Conservation (phyloP, 2,329 filamentous ascomycete species). For the Clonostachys solani region DNA sequence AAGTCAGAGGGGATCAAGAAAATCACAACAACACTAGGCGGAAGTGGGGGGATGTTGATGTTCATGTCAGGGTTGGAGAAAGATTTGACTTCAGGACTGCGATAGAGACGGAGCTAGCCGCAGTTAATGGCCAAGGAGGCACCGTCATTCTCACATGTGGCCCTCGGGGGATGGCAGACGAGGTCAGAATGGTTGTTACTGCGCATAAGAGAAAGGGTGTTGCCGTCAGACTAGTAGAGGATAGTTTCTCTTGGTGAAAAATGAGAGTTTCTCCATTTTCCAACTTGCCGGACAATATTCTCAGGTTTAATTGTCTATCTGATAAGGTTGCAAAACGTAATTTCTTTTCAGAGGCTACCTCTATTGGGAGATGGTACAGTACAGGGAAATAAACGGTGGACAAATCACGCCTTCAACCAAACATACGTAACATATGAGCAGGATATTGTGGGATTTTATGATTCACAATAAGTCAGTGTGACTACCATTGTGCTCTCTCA, state of each 20-base stretch:
- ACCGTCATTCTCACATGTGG: slow-evolving; percentile 7
- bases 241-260: slow-evolving; percentile 2
- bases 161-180: slow-evolving; percentile 7
- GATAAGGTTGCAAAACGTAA: too few relatives aligned
- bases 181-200: slow-evolving; percentile 5
- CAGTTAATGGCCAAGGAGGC: neutral
- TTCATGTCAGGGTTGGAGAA: slow-evolving; percentile 1
- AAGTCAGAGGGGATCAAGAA: neutral
- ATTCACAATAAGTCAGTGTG: too few relatives aligned
- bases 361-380: too few relatives aligned
- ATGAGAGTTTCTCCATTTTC: too few relatives aligned
- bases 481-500: too few relatives aligned
- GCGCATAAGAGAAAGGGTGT: slow-evolving; percentile 4
- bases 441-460: too few relatives aligned
- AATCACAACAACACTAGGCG: neutral
- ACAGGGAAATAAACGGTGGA: too few relatives aligned
- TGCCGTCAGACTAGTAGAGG: slow-evolving; percentile 5
- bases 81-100: slow-evolving; percentile 1
- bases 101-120: slow-evolving; percentile 2
- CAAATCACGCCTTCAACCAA: too few relatives aligned
- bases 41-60: slow-evolving; percentile 6
- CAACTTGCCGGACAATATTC: too few relatives aligned
- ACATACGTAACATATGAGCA: too few relatives aligned
- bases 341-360: too few relatives aligned
- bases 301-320: too few relatives aligned